Conservation (phyloP, 2,329 filamentous ascomycete genomes). For the Juglanconis oblonga region DNA sequence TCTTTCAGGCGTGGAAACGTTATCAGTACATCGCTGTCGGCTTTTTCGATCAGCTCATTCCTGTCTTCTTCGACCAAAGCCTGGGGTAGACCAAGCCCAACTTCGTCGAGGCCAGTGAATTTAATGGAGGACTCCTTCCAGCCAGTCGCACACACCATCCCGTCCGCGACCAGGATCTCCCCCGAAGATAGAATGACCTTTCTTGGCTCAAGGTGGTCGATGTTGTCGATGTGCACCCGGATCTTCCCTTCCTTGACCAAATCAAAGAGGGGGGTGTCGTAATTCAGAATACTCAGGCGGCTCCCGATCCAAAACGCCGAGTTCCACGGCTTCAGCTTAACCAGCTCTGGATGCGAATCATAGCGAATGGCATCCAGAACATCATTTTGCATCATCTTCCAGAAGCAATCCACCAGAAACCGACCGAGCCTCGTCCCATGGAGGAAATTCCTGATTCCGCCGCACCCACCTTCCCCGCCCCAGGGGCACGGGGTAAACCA, state of each 20-base stretch:
- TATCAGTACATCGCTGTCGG: conserved; percentile 4
- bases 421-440: conserved; percentile 49
- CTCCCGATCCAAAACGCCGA: conserved; percentile 46
- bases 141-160: conserved; percentile 49
- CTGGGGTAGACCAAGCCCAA: conserved; percentile 4
- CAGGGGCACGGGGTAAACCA: conserved; percentile 67
- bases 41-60: conserved; percentile 3
- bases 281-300: conserved; percentile 53
- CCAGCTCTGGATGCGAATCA: conserved; percentile 36
- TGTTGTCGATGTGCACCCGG: conserved; percentile 44
- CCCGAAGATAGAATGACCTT: conserved; percentile 42
- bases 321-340: conserved; percentile 39
- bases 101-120: conserved; percentile 28
- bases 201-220: conserved; percentile 36
- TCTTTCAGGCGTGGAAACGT: conserved; percentile 8
- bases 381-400: conserved; percentile 45
- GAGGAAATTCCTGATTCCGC: conserved; percentile 43
- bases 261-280: conserved; percentile 47
- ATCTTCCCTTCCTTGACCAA: conserved; percentile 47
- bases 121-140: conserved; percentile 46
- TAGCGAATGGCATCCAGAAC: conserved; percentile 44
- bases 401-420: conserved; percentile 46
- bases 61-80: conserved; percentile 1
- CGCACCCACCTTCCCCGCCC: conserved; percentile 53
- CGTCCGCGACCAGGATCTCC: conserved; percentile 38